These are phyloP conservation scores for Ogataea ganodermae DNA, from an alignment of 805 yeast species.

Conservation along the genomic window DNA sequence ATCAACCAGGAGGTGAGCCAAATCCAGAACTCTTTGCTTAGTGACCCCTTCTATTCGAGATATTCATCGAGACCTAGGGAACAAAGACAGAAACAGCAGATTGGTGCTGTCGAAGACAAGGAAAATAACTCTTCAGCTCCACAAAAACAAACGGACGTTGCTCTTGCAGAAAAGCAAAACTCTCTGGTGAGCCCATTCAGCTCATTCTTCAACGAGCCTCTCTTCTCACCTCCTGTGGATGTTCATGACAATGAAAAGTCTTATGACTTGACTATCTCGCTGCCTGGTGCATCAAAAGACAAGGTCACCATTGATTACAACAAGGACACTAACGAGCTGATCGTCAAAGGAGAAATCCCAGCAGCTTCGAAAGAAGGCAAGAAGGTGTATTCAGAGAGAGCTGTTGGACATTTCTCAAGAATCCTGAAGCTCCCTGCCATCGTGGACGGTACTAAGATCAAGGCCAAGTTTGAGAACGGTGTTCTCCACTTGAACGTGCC, in stretches of 20 bases:
- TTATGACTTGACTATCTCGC: constrained; percentile 44
- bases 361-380: constrained; percentile 11
- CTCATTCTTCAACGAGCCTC: constrained; percentile 27
- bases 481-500: constrained; percentile 42
- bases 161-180: constrained; percentile 12
- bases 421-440: constrained; percentile 44
- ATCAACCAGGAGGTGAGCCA: constrained; percentile 44
- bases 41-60: constrained; percentile 30
- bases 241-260: constrained; percentile 44
- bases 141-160: constrained; percentile 3
- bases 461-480: constrained; percentile 49
- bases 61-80: constrained; percentile 3
- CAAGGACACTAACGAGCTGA: constrained; percentile 44
- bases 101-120: constrained; percentile 10
- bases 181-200: constrained; percentile 33
- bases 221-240: constrained; percentile 46
- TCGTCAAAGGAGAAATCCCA: constrained; percentile 47
- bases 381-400: constrained; percentile 26
- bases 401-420: constrained; percentile 40
- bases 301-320: constrained; percentile 48
- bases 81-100: constrained; percentile 6
- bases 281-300: constrained; percentile 51
- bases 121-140: constrained; percentile 4
- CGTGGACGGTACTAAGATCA: constrained; percentile 45
- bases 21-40: constrained; percentile 37